Evolutionary conservation across 2,329 filamentous ascomycete species (phyloP).

Genomic region (Lasiodiplodia theobromae): DNA sequence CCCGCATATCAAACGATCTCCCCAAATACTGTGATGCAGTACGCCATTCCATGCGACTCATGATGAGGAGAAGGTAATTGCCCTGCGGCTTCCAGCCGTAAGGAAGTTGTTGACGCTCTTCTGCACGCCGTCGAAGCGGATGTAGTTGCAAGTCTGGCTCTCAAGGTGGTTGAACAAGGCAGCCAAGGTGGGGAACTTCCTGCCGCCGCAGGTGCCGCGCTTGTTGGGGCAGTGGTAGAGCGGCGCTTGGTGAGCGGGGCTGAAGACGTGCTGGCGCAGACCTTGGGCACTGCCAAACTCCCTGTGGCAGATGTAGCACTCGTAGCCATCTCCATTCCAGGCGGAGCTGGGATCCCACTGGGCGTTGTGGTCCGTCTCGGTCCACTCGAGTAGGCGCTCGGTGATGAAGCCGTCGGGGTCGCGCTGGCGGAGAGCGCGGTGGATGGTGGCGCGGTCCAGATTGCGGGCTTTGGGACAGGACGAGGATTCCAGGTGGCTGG

Average conservation of each 20-base stretch:
- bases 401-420: conserved; percentile 61
- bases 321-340: conserved; percentile 57
- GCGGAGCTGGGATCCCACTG: conserved; percentile 49
- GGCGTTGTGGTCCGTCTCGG: conserved; percentile 38
- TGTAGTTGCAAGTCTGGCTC: conserved; percentile 52
- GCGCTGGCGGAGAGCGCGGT: conserved; percentile 51
- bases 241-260: conserved; percentile 58
- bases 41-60: too few species aligned
- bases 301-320: conserved; percentile 63
- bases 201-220: conserved; percentile 44
- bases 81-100: not conserved
- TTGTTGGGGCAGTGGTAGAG: conserved; percentile 56
- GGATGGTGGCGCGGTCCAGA: conserved; percentile 59
- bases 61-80: not conserved
- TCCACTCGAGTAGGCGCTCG: conserved; percentile 59
- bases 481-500: conserved; percentile 65
- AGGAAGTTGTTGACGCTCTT: conserved; percentile 32
- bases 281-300: conserved; percentile 45
- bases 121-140: conserved; percentile 52
- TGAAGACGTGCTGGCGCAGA: conserved; percentile 64
- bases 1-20: too few species aligned
- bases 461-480: conserved; percentile 55
- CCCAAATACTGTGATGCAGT: too few species aligned
- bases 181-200: conserved; percentile 50
- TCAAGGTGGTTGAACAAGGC: conserved; percentile 55